Evolutionary conservation across 2,329 filamentous ascomycete genomes (phyloP).

Genomic region (Colletotrichum musae): DNA sequence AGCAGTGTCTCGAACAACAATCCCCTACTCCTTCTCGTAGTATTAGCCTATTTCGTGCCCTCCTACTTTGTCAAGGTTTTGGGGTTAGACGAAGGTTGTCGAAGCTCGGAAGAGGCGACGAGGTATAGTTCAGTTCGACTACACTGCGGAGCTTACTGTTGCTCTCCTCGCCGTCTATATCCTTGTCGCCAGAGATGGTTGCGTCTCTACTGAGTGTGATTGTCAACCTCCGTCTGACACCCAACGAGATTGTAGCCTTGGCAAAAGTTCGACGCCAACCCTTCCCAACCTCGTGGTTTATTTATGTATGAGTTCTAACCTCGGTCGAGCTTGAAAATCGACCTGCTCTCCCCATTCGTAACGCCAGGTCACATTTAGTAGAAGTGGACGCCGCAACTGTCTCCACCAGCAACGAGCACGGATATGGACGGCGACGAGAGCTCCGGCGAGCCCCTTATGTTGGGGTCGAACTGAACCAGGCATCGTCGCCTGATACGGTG

Average conservation of each 20-base stretch:
- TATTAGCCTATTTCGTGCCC: slow-evolving; percentile 87
- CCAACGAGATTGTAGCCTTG: slow-evolving; percentile 77
- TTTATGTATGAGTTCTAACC: slow-evolving; percentile 55
- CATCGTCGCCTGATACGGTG: too few relatives aligned
- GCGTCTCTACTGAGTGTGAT: slow-evolving; percentile 50
- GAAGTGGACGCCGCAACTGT: slow-evolving; percentile 29
- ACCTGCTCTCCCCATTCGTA: slow-evolving; percentile 32
- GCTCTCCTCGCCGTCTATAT: too few relatives aligned
- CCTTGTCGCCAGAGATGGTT: too few relatives aligned
- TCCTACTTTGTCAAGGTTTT: slow-evolving; percentile 82
- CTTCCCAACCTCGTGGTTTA: too few relatives aligned
- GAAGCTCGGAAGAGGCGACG: slow-evolving; percentile 81
- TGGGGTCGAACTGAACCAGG: slow-evolving; percentile 72
- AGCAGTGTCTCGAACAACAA: slow-evolving; percentile 79
- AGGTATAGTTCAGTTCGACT: slow-evolving; percentile 56
- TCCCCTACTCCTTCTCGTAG: slow-evolving; percentile 82
- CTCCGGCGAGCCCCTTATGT: slow-evolving; percentile 70
- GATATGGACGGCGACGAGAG: slow-evolving; percentile 66
- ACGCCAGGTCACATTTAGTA: slow-evolving; percentile 24
- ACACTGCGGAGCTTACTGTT: too few relatives aligned
- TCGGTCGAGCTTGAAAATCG: slow-evolving; percentile 66
- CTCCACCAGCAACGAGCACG: slow-evolving; percentile 47
- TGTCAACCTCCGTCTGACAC: slow-evolving; percentile 77
- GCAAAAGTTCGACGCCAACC: slow-evolving; percentile 66
- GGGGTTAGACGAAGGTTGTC: slow-evolving; percentile 78